phyloP scores from a whole-genome alignment of 2,329 filamentous ascomycete genomes.

The Alternaria conjuncta region DNA sequence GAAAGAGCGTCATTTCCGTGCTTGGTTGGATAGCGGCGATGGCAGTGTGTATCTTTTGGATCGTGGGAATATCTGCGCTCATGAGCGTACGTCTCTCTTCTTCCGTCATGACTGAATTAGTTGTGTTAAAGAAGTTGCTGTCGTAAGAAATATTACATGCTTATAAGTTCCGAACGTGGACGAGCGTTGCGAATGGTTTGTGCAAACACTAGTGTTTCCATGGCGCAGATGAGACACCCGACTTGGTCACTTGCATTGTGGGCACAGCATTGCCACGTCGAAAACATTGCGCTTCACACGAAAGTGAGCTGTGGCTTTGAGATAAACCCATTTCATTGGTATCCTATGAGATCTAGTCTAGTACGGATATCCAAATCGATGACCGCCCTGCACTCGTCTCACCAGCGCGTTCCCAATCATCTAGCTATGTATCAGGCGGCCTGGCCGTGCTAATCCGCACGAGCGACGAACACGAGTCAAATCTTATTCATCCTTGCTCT shows the following conservation, averaged over 20 bases:
- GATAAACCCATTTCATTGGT: not conserved
- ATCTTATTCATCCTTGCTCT: constrained; percentile 7
- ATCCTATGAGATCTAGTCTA: not conserved
- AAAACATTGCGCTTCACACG: not conserved
- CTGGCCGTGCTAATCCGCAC: not conserved
- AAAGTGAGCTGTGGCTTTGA: not conserved
- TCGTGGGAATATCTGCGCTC: not conserved
- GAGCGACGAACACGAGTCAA: not conserved
- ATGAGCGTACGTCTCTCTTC: not conserved
- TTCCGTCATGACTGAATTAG: not conserved
- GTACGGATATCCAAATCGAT: too few relatives aligned
- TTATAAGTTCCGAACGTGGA: not conserved
- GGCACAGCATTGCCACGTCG: not conserved
- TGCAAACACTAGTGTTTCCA: not conserved
- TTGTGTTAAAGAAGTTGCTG: not conserved
- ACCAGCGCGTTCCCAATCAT: not conserved
- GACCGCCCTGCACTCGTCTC: not conserved
- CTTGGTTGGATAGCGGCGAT: not conserved
- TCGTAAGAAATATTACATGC: not conserved
- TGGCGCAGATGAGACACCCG: not conserved
- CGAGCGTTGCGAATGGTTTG: not conserved
- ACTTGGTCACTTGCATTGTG: not conserved
- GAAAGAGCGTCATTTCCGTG: not conserved
- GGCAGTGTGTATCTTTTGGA: not conserved
- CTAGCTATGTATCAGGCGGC: not conserved